phyloP scores from a whole-genome alignment of 179 eudicot genomes.

The Carnegiea gigantea region DNA sequence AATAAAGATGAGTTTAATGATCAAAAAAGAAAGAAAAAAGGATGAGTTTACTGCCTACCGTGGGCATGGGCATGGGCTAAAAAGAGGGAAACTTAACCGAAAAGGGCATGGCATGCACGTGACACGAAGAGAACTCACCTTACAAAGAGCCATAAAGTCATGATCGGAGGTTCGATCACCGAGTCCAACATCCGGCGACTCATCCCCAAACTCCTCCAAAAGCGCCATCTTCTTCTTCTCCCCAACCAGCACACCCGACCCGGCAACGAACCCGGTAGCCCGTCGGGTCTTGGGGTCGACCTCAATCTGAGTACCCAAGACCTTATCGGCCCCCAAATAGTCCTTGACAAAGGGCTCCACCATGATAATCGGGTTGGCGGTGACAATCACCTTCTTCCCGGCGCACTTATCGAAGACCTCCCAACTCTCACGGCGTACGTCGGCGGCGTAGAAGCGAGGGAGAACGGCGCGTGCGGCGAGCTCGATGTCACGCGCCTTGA shows the following conservation, averaged over 20 bases:
- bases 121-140: constrained; percentile 45
- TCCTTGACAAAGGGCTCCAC: constrained; percentile 84
- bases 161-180: constrained; percentile 93
- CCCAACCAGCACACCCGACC: constrained; percentile 77
- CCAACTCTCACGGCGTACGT: constrained; percentile 72
- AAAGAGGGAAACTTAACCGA: background rate
- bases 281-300: constrained; percentile 68
- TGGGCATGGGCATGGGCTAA: no score
- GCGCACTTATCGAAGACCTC: constrained; percentile 61
- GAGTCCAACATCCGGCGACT: constrained; percentile 71
- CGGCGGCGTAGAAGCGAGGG: constrained; percentile 75
- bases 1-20: no score
- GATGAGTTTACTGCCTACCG: no score
- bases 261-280: constrained; percentile 79
- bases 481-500: constrained; percentile 72
- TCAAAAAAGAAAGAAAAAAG: no score
- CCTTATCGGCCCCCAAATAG: constrained; percentile 78
- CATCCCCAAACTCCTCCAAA: constrained; percentile 70
- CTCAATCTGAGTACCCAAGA: constrained; percentile 86
- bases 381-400: constrained; percentile 66
- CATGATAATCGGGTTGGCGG: constrained; percentile 89
- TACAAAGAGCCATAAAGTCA: constrained; percentile 85
- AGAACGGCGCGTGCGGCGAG: constrained; percentile 81
- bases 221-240: constrained; percentile 64
- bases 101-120: constrained; percentile 13